Evolutionary conservation across 2,329 filamentous ascomycete genomes (phyloP), one percentile per base, ranked within the genome.

Genomic region (Geosmithia flava): DNA sequence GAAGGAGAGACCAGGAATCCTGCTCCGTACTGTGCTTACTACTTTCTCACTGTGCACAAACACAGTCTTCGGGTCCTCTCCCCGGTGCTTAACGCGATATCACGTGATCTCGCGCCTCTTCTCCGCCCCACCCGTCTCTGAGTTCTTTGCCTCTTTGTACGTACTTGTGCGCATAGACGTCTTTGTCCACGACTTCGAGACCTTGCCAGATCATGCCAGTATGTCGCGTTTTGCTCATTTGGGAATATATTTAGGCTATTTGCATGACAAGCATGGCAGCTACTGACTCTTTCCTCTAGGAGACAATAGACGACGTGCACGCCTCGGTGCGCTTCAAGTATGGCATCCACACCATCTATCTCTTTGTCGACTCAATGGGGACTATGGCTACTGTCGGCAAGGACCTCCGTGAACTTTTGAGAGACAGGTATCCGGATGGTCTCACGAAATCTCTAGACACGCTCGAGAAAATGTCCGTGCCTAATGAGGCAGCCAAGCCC

Each of bases 301-400:
- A n/a, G 33, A 20, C 43, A 6, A 54, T 67, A 19, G 64, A 68
- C 51, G 71, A 78, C 43, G 66, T 71, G n/a, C 68, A 75, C 54
- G 71, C 78, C 56, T 86, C 83, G 10, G 67, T 90, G 48, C 75
- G 81, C 51, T 80, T 90, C 67, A 88, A 87, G 63, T 75, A 85
- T 60, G 80, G 83, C 58, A 78, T 79, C 50, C 76, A 81, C 56
- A 89, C 83, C 3, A 71, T 88, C 53, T 78, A 85, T 56, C 70
- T 89, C 50, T 81, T 85, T 52, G 72, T 83, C 44, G 73, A 79
- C 40, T 67, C 79, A 5, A 66, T 74, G 15, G 72, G 74, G 40
- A 63, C 78, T 11, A 78, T 87, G 57, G 64, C 69, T 16, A 63
- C 69, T 1, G 67, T 85, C 50, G 79, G 79, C 49, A 55, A 68